phyloP scores from a whole-genome alignment of 2,329 filamentous ascomycete genomes.

The Aureobasidium zeae region DNA sequence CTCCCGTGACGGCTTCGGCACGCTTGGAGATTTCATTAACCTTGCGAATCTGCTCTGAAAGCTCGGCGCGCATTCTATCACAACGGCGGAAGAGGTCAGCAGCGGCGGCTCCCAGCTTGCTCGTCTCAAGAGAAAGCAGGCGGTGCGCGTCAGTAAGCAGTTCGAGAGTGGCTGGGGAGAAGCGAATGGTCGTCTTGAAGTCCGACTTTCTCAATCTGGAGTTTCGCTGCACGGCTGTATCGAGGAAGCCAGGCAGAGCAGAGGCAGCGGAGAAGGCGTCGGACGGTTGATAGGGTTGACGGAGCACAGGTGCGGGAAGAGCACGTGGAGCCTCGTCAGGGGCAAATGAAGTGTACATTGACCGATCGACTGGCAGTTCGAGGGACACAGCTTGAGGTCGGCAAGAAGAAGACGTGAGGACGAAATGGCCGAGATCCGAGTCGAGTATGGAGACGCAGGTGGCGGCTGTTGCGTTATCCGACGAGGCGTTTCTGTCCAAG shows the following conservation, averaged over 20 bases:
- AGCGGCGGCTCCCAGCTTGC: conserved; percentile 58
- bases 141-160: conserved; percentile 66
- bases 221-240: conserved; percentile 40
- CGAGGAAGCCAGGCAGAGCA: conserved; percentile 47
- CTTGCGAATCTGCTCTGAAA: conserved; percentile 57
- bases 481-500: conserved; percentile 29
- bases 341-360: conserved; percentile 16
- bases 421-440: conserved; percentile 48
- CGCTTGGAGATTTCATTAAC: conserved; percentile 56
- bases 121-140: conserved; percentile 59
- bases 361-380: conserved; percentile 35
- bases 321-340: conserved; percentile 17
- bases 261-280: conserved; percentile 51
- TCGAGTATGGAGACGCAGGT: conserved; percentile 44
- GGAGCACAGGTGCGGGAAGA: conserved; percentile 46
- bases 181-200: conserved; percentile 57
- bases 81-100: conserved; percentile 65
- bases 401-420: conserved; percentile 42
- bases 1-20: conserved; percentile 57
- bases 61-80: conserved; percentile 56
- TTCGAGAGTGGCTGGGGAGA: conserved; percentile 61
- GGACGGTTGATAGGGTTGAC: conserved; percentile 57
- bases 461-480: conserved; percentile 30
- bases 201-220: conserved; percentile 51
- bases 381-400: conserved; percentile 44